A percentile compares a stretch with the other conserved stretches of the same genome.
These are phyloP conservation scores for Myotisia sp. DNA, from an alignment of 2,329 filamentous ascomycete species.

Conservation along the genomic window DNA sequence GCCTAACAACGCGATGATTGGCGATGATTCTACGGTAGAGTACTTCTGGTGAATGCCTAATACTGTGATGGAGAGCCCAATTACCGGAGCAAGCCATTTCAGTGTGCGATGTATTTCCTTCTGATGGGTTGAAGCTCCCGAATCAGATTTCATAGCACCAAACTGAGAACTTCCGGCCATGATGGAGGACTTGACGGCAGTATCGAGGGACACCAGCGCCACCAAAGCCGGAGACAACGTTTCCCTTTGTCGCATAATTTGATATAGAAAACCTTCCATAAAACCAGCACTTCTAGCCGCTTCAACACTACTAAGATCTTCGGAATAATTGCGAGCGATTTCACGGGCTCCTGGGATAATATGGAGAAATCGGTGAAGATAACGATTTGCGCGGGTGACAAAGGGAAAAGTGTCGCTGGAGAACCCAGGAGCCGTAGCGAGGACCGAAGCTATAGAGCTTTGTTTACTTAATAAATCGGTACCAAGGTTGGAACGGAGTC, in stretches of 20 bases:
- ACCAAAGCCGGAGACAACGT: slow-evolving; percentile 21
- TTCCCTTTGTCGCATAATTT: slow-evolving; percentile 28
- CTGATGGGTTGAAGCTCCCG: slow-evolving; percentile 8
- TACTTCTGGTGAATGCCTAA: slow-evolving; percentile 54
- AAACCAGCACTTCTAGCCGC: slow-evolving; percentile 65
- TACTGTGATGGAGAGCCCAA: slow-evolving; percentile 48
- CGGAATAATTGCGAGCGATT: slow-evolving; percentile 58
- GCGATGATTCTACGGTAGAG: slow-evolving; percentile 38
- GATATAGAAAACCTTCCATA: slow-evolving; percentile 67
- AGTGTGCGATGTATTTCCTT: slow-evolving; percentile 18
- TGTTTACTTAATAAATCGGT: slow-evolving; percentile 61
- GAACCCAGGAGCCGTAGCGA: slow-evolving; percentile 43
- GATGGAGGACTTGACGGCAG: slow-evolving; percentile 20
- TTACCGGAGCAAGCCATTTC: slow-evolving; percentile 55
- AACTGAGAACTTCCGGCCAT: slow-evolving; percentile 20
- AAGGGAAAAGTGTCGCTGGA: slow-evolving; percentile 13
- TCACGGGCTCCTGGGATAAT: slow-evolving; percentile 54
- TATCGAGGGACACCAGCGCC: slow-evolving; percentile 20
- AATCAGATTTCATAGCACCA: slow-evolving; percentile 15
- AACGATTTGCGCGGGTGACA: slow-evolving; percentile 45
- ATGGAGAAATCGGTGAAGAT: slow-evolving; percentile 68
- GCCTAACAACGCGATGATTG: slow-evolving; percentile 34
- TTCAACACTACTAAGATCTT: slow-evolving; percentile 71
- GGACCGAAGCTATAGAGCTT: slow-evolving; percentile 51
- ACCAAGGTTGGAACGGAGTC: slow-evolving; percentile 68